phyloP scores from a whole-genome alignment of 345 rosid genomes.

The Triadica sebifera region DNA sequence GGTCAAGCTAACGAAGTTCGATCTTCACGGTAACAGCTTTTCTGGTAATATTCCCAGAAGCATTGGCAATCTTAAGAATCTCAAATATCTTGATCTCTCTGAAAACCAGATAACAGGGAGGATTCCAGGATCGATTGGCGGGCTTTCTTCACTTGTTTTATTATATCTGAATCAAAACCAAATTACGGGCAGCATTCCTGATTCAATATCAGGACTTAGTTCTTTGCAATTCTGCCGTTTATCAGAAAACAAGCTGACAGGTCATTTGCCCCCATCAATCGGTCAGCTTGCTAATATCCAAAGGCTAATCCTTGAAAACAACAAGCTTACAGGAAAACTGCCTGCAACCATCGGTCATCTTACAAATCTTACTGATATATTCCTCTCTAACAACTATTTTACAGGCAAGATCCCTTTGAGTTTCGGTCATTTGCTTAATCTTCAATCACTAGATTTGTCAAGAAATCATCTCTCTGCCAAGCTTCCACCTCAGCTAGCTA shows the following conservation, averaged over 20 bases:
- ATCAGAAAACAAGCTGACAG: slow-evolving; percentile 51
- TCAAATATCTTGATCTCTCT: slow-evolving; percentile 49
- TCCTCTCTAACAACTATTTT: slow-evolving; percentile 47
- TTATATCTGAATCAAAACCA: slow-evolving; percentile 45
- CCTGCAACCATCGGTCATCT: slow-evolving; percentile 48
- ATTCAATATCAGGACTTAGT: slow-evolving; percentile 39
- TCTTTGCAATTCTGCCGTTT: slow-evolving; percentile 48
- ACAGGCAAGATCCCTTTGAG: slow-evolving; percentile 49
- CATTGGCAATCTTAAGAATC: slow-evolving; percentile 41
- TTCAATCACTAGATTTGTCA: slow-evolving; percentile 51
- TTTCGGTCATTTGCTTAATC: slow-evolving; percentile 42
- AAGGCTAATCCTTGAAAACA: slow-evolving; percentile 54
- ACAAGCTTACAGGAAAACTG: slow-evolving; percentile 48
- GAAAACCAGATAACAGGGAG: slow-evolving; percentile 42
- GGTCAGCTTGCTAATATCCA: slow-evolving; percentile 46
- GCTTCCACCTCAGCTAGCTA: slow-evolving; percentile 38
- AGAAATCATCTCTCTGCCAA: slow-evolving; percentile 44
- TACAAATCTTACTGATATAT: slow-evolving; percentile 48
- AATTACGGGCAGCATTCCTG: slow-evolving; percentile 49
- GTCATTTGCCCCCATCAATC: slow-evolving; percentile 47
- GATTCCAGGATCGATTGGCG: slow-evolving; percentile 44
- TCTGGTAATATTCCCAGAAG: slow-evolving; percentile 39
- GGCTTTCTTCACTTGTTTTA: slow-evolving; percentile 37
- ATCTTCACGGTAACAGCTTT: slow-evolving; percentile 47
- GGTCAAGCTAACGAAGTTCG: slow-evolving; percentile 36